Base-by-base conservation (phyloP, 208 protist species). In the Trypanosoma caninum region DNA sequence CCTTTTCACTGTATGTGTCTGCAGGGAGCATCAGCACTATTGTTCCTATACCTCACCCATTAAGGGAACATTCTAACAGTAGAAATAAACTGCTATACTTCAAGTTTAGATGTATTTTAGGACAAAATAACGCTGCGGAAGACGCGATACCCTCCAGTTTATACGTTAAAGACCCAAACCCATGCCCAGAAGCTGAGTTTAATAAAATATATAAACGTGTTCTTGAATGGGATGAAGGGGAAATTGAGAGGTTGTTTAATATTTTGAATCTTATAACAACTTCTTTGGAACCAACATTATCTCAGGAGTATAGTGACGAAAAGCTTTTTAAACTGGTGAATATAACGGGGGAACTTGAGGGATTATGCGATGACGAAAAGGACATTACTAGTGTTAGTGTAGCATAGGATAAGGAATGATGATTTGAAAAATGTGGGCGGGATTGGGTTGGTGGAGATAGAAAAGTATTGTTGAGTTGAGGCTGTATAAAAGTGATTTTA, bases 191-290 rank as follows among this genome's bases (percentile, higher is more conserved):
- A 13, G 52, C 68, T 5, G 74, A 82, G 35, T 66, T 72, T 40
- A 38, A 31, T 11, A 79, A 56, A 50, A 53, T 84, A 7, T 42
- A 60, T 40, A 57, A 57, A 23, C 35, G 42, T 40, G 82, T 75
- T 11, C 54, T 78, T 20, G 25, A 33, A 31, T 88, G 81, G 78
- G 60, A 88, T 44, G 81, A 84, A 46, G 81, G 81, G 7, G 81
- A 83, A 63, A 56, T 52, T 16, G 47, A 55, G 40, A 74, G 76
- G 16, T 51, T 25, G 23, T 40, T 50, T 30, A 33, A 42, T 30
- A 4, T 57, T 1, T 44, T 11, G n/a, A 44, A 28, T 8, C 9
- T 5, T 0, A 18, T 18, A 0, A 42, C 31, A 9, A 30, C 16
- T 16, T 28, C 30, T 57, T 16, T 3, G 4, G 2, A 28, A 14